phyloP scores from a whole-genome alignment of 768 basidiomycete species.

The Hypholoma fasciculare region DNA sequence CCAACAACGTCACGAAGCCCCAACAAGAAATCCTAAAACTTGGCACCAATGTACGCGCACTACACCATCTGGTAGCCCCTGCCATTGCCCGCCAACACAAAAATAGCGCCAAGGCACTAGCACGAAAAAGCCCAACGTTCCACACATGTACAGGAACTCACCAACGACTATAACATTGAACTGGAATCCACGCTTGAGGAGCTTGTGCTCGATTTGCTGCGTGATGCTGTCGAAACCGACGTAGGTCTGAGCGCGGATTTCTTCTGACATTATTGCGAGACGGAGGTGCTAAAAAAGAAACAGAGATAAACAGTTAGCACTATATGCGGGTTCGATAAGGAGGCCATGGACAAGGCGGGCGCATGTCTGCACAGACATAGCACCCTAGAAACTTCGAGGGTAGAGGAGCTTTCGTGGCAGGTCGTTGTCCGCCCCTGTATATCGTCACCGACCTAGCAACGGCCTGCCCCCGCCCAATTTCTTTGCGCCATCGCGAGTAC shows the following conservation, averaged over 20 bases:
- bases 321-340: no score
- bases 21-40: neutral
- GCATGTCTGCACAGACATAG: no score
- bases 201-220: slow-evolving; percentile 97
- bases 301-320: neutral
- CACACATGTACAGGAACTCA: no score
- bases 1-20: neutral
- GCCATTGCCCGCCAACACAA: neutral
- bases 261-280: slow-evolving; percentile 36
- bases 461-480: neutral
- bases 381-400: no score
- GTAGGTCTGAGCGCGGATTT: slow-evolving; percentile 90
- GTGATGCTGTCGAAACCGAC: slow-evolving; percentile 99
- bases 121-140: no score
- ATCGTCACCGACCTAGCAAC: neutral
- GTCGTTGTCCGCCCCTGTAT: neutral
- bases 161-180: slow-evolving; percentile 98
- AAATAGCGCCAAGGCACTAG: neutral
- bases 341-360: no score
- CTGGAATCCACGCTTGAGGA: slow-evolving; percentile 98
- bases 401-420: neutral
- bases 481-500: neutral
- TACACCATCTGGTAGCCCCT: no score
- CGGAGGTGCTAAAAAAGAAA: neutral
- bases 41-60: no score